These are phyloP conservation scores for Sisymbrium irio DNA, from an alignment of 345 rosid species.

Conservation along the genomic window DNA sequence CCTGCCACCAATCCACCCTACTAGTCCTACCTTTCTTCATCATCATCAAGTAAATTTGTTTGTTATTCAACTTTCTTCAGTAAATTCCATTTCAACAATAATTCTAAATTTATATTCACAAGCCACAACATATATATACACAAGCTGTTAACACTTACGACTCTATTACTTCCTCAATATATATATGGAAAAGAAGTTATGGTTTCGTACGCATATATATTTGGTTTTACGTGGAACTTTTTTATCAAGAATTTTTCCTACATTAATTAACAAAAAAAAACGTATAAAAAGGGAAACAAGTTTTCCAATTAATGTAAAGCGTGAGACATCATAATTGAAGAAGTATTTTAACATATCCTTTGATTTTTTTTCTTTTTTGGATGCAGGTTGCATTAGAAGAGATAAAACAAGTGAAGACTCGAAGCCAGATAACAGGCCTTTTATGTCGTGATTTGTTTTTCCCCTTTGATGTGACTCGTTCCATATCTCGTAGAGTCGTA, in stretches of 20 bases:
- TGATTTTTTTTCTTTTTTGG: background rate
- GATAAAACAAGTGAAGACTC: background rate
- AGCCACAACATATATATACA: background rate
- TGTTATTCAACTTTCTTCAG: background rate
- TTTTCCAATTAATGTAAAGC: background rate
- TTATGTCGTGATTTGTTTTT: background rate
- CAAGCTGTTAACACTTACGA: background rate
- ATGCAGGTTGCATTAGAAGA: constrained; percentile 11
- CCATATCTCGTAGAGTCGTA: constrained; percentile 1
- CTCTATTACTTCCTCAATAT: background rate
- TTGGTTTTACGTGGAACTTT: background rate
- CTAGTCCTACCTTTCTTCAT: constrained; percentile 17
- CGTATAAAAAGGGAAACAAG: background rate
- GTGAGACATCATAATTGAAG: background rate
- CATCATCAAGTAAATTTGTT: background rate
- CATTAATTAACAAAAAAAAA: background rate
- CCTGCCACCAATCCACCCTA: constrained; percentile 38
- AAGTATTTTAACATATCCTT: background rate
- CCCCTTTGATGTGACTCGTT: background rate
- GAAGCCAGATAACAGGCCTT: constrained; percentile 3
- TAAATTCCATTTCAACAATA: background rate
- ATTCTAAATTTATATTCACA: background rate
- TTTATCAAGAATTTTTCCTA: background rate
- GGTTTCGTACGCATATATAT: background rate
- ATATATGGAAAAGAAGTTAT: background rate